Evolutionary conservation across 768 basidiomycete genomes (phyloP).

Genomic region (Collybia mongolica): DNA sequence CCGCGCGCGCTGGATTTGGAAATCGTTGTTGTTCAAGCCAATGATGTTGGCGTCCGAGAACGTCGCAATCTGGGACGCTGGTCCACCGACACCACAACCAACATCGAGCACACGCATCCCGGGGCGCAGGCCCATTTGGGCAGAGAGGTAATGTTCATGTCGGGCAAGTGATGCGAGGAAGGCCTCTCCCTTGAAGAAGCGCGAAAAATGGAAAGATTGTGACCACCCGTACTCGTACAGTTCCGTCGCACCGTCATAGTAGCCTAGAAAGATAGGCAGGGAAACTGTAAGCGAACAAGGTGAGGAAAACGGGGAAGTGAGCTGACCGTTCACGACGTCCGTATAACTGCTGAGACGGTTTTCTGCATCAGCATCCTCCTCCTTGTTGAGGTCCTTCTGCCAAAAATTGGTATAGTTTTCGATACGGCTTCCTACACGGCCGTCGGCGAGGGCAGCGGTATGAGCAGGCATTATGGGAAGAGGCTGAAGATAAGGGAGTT

Average conservation of each 20-base stretch:
- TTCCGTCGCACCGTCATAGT: slow-evolving; percentile 96
- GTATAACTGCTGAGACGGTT: slow-evolving; percentile 81
- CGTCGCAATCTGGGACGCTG: slow-evolving; percentile 90
- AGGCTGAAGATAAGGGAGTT: slow-evolving; percentile 1
- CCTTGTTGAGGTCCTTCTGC: slow-evolving; percentile 77
- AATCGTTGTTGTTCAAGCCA: slow-evolving; percentile 95
- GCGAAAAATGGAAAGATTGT: slow-evolving; percentile 93
- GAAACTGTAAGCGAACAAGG: not conserved
- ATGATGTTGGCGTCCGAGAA: slow-evolving; percentile 85
- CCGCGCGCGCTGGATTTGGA: slow-evolving; percentile 86
- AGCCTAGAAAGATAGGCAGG: slow-evolving; percentile 52
- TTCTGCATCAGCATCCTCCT: slow-evolving; percentile 62
- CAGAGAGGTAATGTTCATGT: slow-evolving; percentile 96
- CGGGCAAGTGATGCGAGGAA: slow-evolving; percentile 78
- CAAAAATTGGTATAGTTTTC: slow-evolving; percentile 90
- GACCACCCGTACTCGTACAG: slow-evolving; percentile 96
- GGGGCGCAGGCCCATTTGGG: slow-evolving; percentile 78
- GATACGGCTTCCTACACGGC: slow-evolving; percentile 65
- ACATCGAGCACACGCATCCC: slow-evolving; percentile 98
- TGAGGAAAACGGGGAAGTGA: not conserved
- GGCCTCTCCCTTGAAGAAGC: slow-evolving; percentile 91
- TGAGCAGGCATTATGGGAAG: slow-evolving; percentile 12
- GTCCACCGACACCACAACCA: slow-evolving; percentile 97
- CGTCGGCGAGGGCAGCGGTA: slow-evolving; percentile 39
- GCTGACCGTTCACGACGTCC: slow-evolving; percentile 89